Base-by-base conservation (phyloP, 495 filamentous ascomycete species). In the Penicillium ochrochloron region DNA sequence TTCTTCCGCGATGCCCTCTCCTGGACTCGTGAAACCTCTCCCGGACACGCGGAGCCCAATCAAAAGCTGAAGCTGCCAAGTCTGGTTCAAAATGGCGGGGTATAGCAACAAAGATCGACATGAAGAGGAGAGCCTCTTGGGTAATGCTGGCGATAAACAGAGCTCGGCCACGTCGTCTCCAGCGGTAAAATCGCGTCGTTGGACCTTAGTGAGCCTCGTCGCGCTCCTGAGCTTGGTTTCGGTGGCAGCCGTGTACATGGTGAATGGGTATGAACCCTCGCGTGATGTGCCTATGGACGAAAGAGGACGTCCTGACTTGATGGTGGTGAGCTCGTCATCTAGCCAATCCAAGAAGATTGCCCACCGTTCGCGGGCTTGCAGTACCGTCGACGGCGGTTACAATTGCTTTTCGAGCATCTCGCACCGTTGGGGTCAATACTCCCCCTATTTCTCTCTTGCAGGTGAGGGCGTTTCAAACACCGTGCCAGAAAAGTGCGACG, bases 371-470 rank as follows among this genome's bases (percentile, higher is more conserved):
- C 34, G 25, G 7, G 37, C 68, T 15, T 93, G 90, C 74, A 88
- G 89, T 70, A 84, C 80, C 3, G 75, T 87, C 15, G 65, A 84
- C 15, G 67, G 75, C 55, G 92, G 91, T 31, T 93, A 88, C 72
- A 85, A 87, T 64, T 91, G 88, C 73, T 75, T 80, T 37, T 62
- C 80, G 11, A 59, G 81, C 17, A 79, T 89, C 48, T 85, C 91
- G 5, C 92, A 90, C 63, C 84, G 76, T 61, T 96, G 92, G 93
- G 93, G 92, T 58, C 91, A 93, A 70, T 95, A 97, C 75, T 91
- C 91, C 23, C 92, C 93, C 15, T 93, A 85, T 74, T 96, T 90
- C 78, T 82, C 85, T 0, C 86, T 93, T 3, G 65, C 67, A 2
- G 62, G 70, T 2, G 83, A 86, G 27, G 73, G 84, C 8, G 82